Conservation (phyloP, 1,284 basidiomycete species). For the Cyathus pygmaeus region DNA sequence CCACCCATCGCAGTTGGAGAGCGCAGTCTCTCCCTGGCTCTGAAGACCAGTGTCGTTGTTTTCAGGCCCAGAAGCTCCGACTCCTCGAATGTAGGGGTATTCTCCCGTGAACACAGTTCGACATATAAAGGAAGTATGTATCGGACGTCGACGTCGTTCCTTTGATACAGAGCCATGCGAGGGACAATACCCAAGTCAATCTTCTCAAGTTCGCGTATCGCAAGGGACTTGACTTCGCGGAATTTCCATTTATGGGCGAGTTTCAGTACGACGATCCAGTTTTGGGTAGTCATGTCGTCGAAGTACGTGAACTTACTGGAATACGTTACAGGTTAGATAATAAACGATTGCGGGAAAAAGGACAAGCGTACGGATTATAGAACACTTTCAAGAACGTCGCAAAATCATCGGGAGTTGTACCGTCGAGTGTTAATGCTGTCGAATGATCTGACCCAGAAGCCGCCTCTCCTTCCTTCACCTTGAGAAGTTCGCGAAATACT, state of each 20-base stretch:
- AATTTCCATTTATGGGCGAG: constrained; percentile 60
- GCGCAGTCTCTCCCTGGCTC: constrained; percentile 53
- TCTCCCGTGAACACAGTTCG: constrained; percentile 41
- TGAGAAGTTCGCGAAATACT: too few species aligned
- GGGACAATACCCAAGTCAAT: constrained; percentile 48
- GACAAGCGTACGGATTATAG: too few species aligned
- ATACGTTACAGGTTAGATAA: too few species aligned
- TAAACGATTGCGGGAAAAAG: too few species aligned
- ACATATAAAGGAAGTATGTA: constrained; percentile 32
- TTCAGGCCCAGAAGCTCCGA: constrained; percentile 54
- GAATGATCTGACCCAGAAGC: too few species aligned
- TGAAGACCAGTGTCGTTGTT: constrained; percentile 51
- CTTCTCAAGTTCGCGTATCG: constrained; percentile 55
- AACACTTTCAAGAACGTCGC: too few species aligned
- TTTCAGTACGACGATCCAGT: constrained; percentile 56
- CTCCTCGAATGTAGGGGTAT: constrained; percentile 52
- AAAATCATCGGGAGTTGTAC: too few species aligned
- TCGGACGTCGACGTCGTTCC: constrained; percentile 26
- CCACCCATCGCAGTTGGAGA: constrained; percentile 23
- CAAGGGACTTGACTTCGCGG: constrained; percentile 54
- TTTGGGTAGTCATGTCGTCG: constrained; percentile 21
- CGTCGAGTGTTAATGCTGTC: too few species aligned
- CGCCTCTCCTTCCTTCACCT: too few species aligned
- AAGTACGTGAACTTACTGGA: too few species aligned
- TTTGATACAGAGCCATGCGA: constrained; percentile 57